Conservation (phyloP, 2,329 filamentous ascomycete genomes). For the Exserohilum turcica region DNA sequence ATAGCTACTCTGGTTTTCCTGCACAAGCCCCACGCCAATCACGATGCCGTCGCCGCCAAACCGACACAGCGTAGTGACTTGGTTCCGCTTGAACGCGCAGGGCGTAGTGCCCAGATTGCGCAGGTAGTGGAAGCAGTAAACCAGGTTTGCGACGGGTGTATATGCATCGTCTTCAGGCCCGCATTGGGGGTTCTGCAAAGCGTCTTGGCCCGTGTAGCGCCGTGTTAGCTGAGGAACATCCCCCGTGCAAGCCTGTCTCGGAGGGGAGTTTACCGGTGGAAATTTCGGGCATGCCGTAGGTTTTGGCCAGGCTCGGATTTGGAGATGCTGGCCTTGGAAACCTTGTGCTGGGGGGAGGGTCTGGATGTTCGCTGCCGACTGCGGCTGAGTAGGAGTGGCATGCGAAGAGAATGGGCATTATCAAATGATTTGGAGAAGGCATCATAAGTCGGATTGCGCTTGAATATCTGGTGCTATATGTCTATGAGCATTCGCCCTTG, state of each 20-base stretch:
- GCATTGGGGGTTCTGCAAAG: not conserved
- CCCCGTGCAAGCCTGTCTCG: not conserved
- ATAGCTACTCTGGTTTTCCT: not conserved
- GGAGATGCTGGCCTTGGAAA: constrained; percentile 15
- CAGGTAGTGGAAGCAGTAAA: constrained; percentile 21
- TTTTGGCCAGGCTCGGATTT: constrained; percentile 7
- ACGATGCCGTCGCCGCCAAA: not conserved
- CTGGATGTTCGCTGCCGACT: not conserved
- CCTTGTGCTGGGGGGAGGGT: constrained; percentile 2
- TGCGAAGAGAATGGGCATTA: not conserved
- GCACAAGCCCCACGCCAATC: not conserved
- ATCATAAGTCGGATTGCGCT: not conserved
- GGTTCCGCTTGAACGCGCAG: constrained; percentile 8
- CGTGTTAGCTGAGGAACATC: not conserved
- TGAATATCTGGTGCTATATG: not conserved
- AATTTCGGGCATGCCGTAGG: not conserved
- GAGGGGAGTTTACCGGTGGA: not conserved
- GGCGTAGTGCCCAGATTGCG: constrained; percentile 6
- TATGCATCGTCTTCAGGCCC: constrained; percentile 13
- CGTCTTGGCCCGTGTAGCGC: not conserved
- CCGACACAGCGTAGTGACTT: constrained; percentile 1
- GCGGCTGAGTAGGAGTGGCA: not conserved
- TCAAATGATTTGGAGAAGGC: not conserved
- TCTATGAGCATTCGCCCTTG: not conserved
- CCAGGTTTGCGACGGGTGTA: constrained; percentile 14